phyloP scores from a whole-genome alignment of 78 protist species.

The Chrysochromulina tobinii region DNA sequence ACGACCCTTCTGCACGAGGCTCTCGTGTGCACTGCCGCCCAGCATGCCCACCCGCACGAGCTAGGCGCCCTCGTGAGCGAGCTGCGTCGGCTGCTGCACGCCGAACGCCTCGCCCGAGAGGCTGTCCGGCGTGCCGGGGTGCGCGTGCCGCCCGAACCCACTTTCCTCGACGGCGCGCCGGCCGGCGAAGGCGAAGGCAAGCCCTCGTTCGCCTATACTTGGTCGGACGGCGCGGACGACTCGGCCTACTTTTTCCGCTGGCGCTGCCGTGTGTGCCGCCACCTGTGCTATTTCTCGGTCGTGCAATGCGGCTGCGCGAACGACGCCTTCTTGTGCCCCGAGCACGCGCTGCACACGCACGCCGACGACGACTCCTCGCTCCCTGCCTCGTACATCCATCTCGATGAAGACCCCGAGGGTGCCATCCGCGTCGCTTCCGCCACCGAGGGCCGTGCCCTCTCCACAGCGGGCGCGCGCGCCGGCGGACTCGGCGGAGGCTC shows the following conservation, averaged over 20 bases:
- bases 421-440: neutral
- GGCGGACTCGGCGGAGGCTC: neutral
- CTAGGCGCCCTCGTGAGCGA: neutral
- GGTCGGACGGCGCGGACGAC: neutral
- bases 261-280: conserved; percentile 28
- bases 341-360: neutral
- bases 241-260: neutral
- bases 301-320: neutral
- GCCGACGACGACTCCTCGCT: neutral
- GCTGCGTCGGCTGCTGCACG: neutral
- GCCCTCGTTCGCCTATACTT: too few species aligned
- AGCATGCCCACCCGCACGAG: neutral
- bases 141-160: neutral
- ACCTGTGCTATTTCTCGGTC: conserved; percentile 2
- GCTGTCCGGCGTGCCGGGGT: too few species aligned
- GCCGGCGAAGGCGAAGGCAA: neutral
- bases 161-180: neutral
- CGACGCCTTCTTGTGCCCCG: neutral
- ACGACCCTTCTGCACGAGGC: conserved; percentile 17
- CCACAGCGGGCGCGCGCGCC: neutral
- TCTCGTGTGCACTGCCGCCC: neutral
- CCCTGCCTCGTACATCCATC: neutral
- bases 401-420: neutral
- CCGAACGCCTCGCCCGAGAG: neutral
- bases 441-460: neutral